Base-by-base conservation (phyloP, 164 flowering plant genomes). In the grape (Vitis vinifera) region DNA sequence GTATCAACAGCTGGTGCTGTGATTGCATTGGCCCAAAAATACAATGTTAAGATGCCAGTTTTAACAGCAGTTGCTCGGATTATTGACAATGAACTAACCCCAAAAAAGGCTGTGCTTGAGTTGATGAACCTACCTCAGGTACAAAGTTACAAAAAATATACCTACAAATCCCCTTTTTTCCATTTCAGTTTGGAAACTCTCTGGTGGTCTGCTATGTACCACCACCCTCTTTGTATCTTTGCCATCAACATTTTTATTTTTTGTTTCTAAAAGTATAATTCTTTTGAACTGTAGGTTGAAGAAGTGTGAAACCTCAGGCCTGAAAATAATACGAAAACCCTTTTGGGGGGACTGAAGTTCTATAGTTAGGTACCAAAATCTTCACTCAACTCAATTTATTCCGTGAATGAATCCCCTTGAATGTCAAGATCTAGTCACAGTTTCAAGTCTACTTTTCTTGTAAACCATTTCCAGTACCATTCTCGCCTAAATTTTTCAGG, bases 1-100 rank as follows among this genome's bases (percentile, higher is more conserved):
- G 92, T 94, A 49, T 86, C 98, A 52, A 94, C 98, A 11, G 98
- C 97, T 12, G 98, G 98, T 73, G 98, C 98, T 56, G 98, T 92
- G 57, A 86, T 94, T 78, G 91, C 98, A 2, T 78, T 94, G 81
- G 98, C 98, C 15, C 92, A 92, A 79, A 94, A 92, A 76, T 92
- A 94, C 70, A 92, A 94, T 51, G 97, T 94, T 5, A 91, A 94
- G 82, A 84, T 94, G 95, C 97, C 97, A 58, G 97, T 94, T 63
- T 75, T 92, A 71, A 94, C 98, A 15, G 98, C 97, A 59, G 98
- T 94, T 69, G 98, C 98, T 60, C 86, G 95, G 65, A 94, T 94
- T 63, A 80, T 94, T 63, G 98, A 94, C 82, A 91, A 86, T 65
- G 98, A 94, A 74, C 81, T 94, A 49, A 92, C 97, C 16, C 98